Evolutionary conservation across 768 basidiomycete species (phyloP), one percentile per base, ranked within the genome.

Genomic region (Clavulina sp.): DNA sequence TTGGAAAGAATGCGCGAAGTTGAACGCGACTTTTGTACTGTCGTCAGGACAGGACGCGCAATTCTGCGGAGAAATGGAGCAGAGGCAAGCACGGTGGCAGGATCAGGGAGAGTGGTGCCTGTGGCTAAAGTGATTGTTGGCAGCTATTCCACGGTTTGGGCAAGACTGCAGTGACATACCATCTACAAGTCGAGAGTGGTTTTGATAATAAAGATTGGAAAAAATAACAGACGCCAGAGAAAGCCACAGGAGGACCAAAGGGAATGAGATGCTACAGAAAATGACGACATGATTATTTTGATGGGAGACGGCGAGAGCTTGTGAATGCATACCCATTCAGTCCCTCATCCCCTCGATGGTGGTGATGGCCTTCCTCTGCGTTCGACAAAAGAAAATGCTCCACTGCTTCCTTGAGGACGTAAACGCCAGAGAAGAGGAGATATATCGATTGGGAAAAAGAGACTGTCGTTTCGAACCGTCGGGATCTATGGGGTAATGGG

Each of bases 391-490:
- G 63, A 36, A 95, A 64, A 65, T 93, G 91, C 65, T 99, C 93
- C 3, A 97, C 72, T 0, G 91, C 84, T 71, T 99, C 95, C 61
- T 99, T 97, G 60, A 88, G 91, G 18, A 97, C 83, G 66, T 97
- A 99, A 2, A 96, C 82, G 0, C 87, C 79, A 0, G 89, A 78
- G 62, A 97, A 99, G 69, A 93, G 78, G 52, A 99, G 70, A 65
- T 95, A 97, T 9, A 99, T 84, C 6, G 79, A 77, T 60, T 96
- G 93, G 0, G 87, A 78, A 59, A 97, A 99, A 63, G 86, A 69
- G 51, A 79, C 62, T 3, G 84, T 74, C 0, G 81, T 82, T 58
- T 77, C 77, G 34, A 80, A 59, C 1, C 85, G 78, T 3, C 75
- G 18, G 28, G 26, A 41, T 2, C 55, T 56, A 32, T 7, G 38